Evolutionary conservation across 2,329 filamentous ascomycete genomes (phyloP), one percentile per base, ranked within the genome.

Genomic region (Diaporthe citri): DNA sequence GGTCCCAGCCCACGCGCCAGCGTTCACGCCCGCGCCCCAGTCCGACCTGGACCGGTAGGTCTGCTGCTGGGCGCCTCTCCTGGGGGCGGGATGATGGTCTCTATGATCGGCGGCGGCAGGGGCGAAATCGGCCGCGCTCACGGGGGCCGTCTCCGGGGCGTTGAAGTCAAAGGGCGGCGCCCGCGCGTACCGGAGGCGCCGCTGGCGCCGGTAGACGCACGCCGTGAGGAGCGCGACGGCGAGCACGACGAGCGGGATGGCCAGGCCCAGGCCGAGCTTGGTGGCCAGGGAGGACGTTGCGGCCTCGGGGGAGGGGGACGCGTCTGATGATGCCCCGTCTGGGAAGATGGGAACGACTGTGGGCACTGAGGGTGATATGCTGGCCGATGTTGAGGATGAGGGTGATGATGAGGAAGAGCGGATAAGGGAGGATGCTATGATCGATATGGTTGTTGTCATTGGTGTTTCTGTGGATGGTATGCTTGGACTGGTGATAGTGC

Each of bases 201-300:
- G 48, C 62, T 76, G 75, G n/a, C 67, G 75, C 1, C 75, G 72
- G 72, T 74, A 57, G 31, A 76, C n/a, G 39, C 36, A 64, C 3
- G 57, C 71, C 6, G 71, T 72, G 36, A 73, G 22, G 8, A 62
- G 56, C 5, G 34, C 69, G 4, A 66, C 46, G 17, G 59, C 31
- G 46, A 75, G 46, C 2, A 76, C 55, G 69, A 75, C 64, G 48
- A 62, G 22, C 8, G 75, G 73, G 28, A 76, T 71, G 12, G 64
- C 75, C 15, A 76, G 70, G 57, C 75, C 75, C 5, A 76, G 71
- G 25, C 73, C 64, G 48, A 75, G 64, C n/a, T 67, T 76, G 10
- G 46, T 64, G 20, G 56, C 70, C 28, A 76, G 56, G 41, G 69
- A 64, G 43, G 56, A 41, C 17, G 36, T 62, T 15, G n/a, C 4